A percentile compares a stretch with the other conserved stretches of the same genome.
These are phyloP conservation scores for Phytophthora podocarpi DNA, from an alignment of 352 stramenopile genomes.

Conservation along the genomic window DNA sequence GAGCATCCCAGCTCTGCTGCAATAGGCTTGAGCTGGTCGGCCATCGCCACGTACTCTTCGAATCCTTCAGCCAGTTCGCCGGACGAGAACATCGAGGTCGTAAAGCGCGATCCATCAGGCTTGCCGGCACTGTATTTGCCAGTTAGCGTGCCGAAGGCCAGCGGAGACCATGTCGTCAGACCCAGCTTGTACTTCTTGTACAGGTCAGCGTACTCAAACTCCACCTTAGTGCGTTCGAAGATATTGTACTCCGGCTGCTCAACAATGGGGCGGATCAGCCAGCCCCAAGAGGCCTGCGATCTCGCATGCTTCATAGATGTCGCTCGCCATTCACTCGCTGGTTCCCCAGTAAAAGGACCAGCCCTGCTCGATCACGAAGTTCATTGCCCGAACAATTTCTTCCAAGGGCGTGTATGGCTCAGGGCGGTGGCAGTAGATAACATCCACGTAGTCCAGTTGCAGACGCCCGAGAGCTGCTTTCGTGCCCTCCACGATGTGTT, in stretches of 20 bases:
- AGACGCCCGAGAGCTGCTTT: no score
- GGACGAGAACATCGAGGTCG: not conserved
- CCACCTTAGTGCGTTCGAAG: not conserved
- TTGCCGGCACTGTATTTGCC: slow-evolving; percentile 16
- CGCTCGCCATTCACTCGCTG: no score
- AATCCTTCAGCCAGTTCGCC: not conserved
- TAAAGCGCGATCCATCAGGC: not conserved
- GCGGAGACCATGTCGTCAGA: slow-evolving; percentile 4
- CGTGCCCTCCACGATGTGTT: no score
- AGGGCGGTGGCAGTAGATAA: slow-evolving; percentile 58
- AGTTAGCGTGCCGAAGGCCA: not conserved
- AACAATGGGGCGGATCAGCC: slow-evolving; percentile 32
- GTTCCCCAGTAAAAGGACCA: no score
- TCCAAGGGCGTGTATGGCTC: slow-evolving; percentile 42
- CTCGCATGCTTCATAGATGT: no score
- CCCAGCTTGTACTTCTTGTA: slow-evolving; percentile 24
- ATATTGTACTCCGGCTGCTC: slow-evolving; percentile 59
- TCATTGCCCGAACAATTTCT: no score
- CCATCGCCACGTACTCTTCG: not conserved
- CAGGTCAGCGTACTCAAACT: slow-evolving; percentile 10
- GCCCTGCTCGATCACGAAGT: no score
- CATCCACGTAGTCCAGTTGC: slow-evolving; percentile 57
- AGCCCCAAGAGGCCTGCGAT: no score
- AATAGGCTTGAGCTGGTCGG: not conserved
- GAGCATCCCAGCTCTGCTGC: not conserved